Conservation (phyloP, 148 eudicot species). For the Limonium bicolor region DNA sequence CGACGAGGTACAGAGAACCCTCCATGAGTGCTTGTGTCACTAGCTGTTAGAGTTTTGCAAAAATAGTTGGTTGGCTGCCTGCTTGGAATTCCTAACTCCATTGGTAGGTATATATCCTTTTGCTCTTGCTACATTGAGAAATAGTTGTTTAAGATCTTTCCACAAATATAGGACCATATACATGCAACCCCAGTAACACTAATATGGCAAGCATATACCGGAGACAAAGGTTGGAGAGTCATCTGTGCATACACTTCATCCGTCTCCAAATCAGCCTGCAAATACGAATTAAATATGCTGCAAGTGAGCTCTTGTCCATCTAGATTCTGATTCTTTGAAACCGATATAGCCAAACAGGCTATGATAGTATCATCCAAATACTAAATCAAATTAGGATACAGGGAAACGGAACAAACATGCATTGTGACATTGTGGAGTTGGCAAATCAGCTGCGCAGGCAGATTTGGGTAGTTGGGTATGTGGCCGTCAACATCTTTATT, state of each 20-base stretch:
- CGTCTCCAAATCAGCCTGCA: constrained; percentile 87
- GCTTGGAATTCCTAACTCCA: constrained; percentile 84
- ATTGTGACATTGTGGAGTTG: constrained; percentile 95
- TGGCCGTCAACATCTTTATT: constrained; percentile 79
- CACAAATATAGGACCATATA: not conserved
- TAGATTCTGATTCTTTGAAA: not conserved
- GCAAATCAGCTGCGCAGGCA: constrained; percentile 84
- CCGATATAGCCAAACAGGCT: not conserved
- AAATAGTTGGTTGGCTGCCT: constrained; percentile 95
- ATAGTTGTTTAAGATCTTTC: not conserved
- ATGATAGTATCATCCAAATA: not conserved
- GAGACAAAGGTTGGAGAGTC: constrained; percentile 88
- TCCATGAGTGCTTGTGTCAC: constrained; percentile 98
- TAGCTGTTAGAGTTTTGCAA: constrained; percentile 94
- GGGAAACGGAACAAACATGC: constrained; percentile 64
- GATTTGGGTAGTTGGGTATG: constrained; percentile 80
- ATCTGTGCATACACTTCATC: constrained; percentile 96
- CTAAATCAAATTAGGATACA: not conserved
- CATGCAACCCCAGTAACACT: not conserved
- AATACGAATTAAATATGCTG: constrained; percentile 9
- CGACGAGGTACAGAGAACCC: constrained; percentile 99
- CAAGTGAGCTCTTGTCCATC: not conserved
- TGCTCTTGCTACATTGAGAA: constrained; percentile 67
- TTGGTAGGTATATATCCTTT: constrained; percentile 82
- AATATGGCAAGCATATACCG: constrained; percentile 20